Base-by-base conservation (phyloP, 441 rosid species). In the Aquilaria agallochum region DNA sequence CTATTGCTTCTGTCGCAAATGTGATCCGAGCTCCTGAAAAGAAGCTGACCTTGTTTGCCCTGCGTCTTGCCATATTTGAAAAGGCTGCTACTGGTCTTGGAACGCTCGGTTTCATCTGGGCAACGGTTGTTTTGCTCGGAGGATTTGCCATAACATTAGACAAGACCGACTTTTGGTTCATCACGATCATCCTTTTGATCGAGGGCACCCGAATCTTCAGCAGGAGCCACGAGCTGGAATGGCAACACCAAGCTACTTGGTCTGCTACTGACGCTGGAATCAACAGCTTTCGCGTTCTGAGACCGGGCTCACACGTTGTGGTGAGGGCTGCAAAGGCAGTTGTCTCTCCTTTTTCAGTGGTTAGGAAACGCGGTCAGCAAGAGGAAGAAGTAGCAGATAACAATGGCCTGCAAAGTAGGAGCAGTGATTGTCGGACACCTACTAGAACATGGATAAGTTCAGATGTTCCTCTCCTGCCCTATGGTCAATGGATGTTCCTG, bases 231-330 rank as follows among this genome's bases (percentile, higher is more conserved):
- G 97, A 94, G 78, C 89, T 91, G 11, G 97, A 87, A 59, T 94
- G 96, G 96, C 97, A 94, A 64, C 96, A 87, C 48, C 95, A 94
- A 52, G 88, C 94, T 48, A 91, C 99, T 9, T 89, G 97, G 99
- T 87, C 97, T 6, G 72, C 87, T 3, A 63, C 95, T 3, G 95
- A 83, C 63, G 92, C 81, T 0, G 95, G 97, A 58, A 77, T 85
- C 11, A 80, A 70, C 71, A 90, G 95, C 75, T 94, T 94, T 62
- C 80, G 89, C 1, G 91, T 82, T 1, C 44, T 94, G 50, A 84
- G 74, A 53, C 77, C 81, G 2, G 77, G 79, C 67, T 74, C 94
- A 0, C 68, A 70, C 52, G 56, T 69, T 13, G 55, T 84, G 58
- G 20, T 77, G 32, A 55, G 55, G 12, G 60, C 76, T 8, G 31